Base-by-base conservation (phyloP, 805 yeast genomes). In the Yarrowia osloensis region DNA sequence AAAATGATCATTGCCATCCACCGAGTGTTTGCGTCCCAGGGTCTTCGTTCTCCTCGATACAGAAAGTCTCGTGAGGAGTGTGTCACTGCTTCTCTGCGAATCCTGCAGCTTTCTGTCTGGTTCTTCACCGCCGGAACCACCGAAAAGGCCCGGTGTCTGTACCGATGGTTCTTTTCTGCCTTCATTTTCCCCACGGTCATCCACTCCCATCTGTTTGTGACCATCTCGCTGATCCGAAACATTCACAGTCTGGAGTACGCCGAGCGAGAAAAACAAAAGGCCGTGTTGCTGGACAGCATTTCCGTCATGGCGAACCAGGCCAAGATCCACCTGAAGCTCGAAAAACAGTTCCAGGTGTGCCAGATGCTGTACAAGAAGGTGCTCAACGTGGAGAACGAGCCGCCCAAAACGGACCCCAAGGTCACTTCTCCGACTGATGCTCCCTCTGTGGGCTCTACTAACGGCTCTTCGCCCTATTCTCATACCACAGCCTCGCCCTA, bases 1-100 rank as follows among this genome's bases (percentile, higher is more conserved):
- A 73, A 72, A 55, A 70, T 74, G 22, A 65, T 74, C 37, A 71
- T 76, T 15, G 73, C 74, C 8, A 69, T 76, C 22, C 78, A 76
- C 55, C 70, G 75, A 44, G 57, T 69, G 21, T 69, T 67, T 63
- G 59, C 70, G 1, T 63, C 69, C 13, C 42, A 67, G 19, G 71
- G 69, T 0, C 24, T 54, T 9, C 47, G 39, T 8, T 31, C 66
- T 4, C 26, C 66, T 7, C 28, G 66, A 12, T 67, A 67, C 50
- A 26, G 67, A 28, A 33, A 67, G 46, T 62, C 67, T 24, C 62
- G 67, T 5, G 68, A 67, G 37, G 68, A 67, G 52, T 62, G 65
- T 22, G 37, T 67, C 15, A 29, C 26, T 47, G 67, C 68, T 2
- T 42, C 67, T 17, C 26, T 67, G 5, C 42, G 67, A 35, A 47